Percentiles rank a stretch among this genome's conserved stretches.
These are phyloP conservation scores for Rhodotorula babjevae DNA, from an alignment of 768 basidiomycete genomes.

Conservation along the genomic window DNA sequence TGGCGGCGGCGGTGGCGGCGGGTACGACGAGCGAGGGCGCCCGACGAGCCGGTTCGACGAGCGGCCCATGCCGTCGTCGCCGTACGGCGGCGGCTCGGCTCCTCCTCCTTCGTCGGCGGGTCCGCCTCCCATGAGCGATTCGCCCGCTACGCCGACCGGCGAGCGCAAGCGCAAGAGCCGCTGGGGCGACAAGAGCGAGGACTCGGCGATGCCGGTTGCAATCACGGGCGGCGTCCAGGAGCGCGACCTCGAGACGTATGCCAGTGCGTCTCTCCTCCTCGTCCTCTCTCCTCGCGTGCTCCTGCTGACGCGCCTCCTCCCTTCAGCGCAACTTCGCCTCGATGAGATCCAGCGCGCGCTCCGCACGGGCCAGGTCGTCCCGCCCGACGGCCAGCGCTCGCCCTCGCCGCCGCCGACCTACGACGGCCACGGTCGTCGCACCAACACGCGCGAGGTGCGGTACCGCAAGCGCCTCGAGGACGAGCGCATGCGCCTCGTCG, in stretches of 20 bases:
- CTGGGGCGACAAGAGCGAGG: slow-evolving; percentile 80
- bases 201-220: slow-evolving; percentile 88
- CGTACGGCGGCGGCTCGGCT: background rate
- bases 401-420: slow-evolving; percentile 96
- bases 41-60: slow-evolving; percentile 22
- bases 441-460: slow-evolving; percentile 96
- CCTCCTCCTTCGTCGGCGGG: slow-evolving; percentile 10
- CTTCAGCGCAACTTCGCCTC: slow-evolving; percentile 70
- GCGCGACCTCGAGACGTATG: slow-evolving; percentile 94
- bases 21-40: slow-evolving; percentile 26
- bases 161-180: slow-evolving; percentile 93
- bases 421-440: slow-evolving; percentile 93
- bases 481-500: slow-evolving; percentile 78
- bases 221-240: slow-evolving; percentile 87
- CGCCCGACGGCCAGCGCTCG: slow-evolving; percentile 90
- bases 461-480: slow-evolving; percentile 63
- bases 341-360: slow-evolving; percentile 98
- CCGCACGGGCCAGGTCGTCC: slow-evolving; percentile 86
- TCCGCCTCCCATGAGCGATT: slow-evolving; percentile 14
- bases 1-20: slow-evolving; percentile 2
- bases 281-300: background rate
- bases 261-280: slow-evolving; percentile 49
- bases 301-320: background rate
- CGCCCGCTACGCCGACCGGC: slow-evolving; percentile 11
- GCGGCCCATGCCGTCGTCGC: slow-evolving; percentile 2